Evolutionary conservation across 305 asterid genomes (phyloP), one percentile per base, ranked within the genome.

Genomic region (Euphrasia arctica): DNA sequence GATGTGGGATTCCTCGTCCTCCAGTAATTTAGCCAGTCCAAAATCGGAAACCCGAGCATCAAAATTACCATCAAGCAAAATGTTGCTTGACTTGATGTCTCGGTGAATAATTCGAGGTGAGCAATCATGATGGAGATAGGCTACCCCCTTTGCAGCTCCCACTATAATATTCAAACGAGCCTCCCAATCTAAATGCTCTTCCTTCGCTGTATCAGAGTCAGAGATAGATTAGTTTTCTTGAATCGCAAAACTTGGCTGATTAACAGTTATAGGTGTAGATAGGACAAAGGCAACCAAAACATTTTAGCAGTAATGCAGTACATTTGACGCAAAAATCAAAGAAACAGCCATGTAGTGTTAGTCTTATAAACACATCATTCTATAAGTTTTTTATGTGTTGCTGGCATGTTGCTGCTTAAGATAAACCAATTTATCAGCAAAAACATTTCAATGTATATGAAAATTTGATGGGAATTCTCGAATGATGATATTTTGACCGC

Each of bases 21-120:
- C 83, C 73, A 91, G 78, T 70, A 91, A 75, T 72, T 89, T 91
- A 72, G 98, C 98, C 72, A 89, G 80, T 60, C 98, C 98, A 63
- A 91, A 91, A 74, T 91, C 97, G 42, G 96, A 90, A 34, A 91
- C 98, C 42, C 96, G 86, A 68, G 98, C 98, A 73, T 85, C 95
- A 69, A 89, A 85, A 82, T 85, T 82, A 14, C 89, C 95, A 74
- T 91, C 98, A 51, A 91, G 94, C 73, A 91, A 80, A 78, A 91
- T 91, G 79, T 91, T 91, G 84, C 97, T 91, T 2, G 98, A 75
- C 78, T 91, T 91, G 67, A 89, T 91, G 78, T 91, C 98, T 15
- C 98, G 89, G 73, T 91, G 98, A 57, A 91, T 85, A 51, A 91
- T 88, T 70, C 98, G 85, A 67, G 98, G 98, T 15, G 95, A 85